A percentile compares a stretch with the other conserved stretches of the same genome.
Conservation (phyloP, 371 early-diverging fungal species). For the Polyrhizophydium stewartii region DNA sequence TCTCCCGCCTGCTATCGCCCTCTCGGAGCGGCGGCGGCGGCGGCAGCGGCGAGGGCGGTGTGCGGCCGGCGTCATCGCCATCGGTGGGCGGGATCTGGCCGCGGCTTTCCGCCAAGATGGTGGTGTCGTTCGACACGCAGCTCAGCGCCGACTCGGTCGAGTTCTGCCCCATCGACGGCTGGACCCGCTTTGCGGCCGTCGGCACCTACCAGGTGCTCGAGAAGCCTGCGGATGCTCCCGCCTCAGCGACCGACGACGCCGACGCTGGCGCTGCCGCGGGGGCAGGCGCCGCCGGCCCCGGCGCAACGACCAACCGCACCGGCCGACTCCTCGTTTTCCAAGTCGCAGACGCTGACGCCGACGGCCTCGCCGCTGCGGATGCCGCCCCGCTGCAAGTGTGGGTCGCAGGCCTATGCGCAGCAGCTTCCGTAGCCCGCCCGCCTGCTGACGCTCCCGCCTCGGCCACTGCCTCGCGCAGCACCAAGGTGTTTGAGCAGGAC, state of each 20-base stretch:
- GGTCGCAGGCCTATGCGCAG: no score
- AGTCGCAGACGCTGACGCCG: constrained; percentile 8
- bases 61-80: no score
- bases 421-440: no score
- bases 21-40: no score
- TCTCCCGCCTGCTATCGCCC: no score
- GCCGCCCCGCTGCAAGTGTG: no score
- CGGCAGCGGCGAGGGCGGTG: no score
- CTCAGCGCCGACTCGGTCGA: constrained; percentile 81
- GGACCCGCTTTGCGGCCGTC: constrained; percentile 52
- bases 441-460: neutral
- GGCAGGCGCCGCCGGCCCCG: neutral
- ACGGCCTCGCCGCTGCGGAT: constrained; percentile 2
- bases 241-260: neutral
- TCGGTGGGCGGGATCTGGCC: no score
- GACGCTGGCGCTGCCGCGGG: neutral
- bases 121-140: constrained; percentile 69
- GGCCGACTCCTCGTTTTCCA: constrained; percentile 8
- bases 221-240: neutral
- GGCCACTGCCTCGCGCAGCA: neutral
- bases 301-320: constrained; percentile 1
- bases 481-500: constrained; percentile 34
- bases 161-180: constrained; percentile 61
- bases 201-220: constrained; percentile 75
- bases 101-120: no score